Evolutionary conservation across 305 asterid genomes (phyloP).

Genomic region (Andrographis paniculata): DNA sequence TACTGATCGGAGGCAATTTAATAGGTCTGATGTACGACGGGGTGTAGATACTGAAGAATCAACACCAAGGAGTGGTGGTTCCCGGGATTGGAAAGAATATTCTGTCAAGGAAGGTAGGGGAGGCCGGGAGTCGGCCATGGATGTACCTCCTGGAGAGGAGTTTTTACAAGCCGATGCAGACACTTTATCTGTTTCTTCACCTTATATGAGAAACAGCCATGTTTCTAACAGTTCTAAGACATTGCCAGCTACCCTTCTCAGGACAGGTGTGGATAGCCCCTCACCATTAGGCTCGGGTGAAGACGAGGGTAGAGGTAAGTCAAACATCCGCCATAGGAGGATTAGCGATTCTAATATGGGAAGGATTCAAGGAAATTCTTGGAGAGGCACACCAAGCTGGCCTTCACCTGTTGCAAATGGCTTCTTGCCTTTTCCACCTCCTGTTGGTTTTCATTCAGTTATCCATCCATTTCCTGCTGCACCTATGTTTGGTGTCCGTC

Average conservation of each 20-base stretch:
- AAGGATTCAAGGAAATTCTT: constrained; percentile 69
- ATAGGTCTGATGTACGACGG: constrained; percentile 55
- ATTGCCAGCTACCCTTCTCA: constrained; percentile 49
- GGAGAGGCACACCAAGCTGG: constrained; percentile 93
- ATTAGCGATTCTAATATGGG: constrained; percentile 61
- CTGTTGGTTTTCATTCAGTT: constrained; percentile 62
- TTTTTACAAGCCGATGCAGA: constrained; percentile 54
- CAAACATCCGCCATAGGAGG: constrained; percentile 65
- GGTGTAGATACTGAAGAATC: constrained; percentile 58
- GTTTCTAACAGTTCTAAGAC: constrained; percentile 53
- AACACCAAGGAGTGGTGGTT: constrained; percentile 59
- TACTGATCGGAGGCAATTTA: constrained; percentile 49
- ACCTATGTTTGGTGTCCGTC: constrained; percentile 67
- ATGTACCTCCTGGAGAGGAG: constrained; percentile 59
- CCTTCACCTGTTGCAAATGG: constrained; percentile 83
- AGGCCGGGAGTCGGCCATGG: constrained; percentile 39
- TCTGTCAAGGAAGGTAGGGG: constrained; percentile 60
- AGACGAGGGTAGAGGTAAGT: constrained; percentile 65
- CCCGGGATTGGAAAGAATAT: constrained; percentile 58
- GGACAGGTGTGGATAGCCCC: constrained; percentile 64
- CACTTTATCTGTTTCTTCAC: constrained; percentile 60
- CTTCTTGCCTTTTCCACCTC: constrained; percentile 83
- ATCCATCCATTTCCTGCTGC: constrained; percentile 85
- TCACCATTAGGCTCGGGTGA: constrained; percentile 46
- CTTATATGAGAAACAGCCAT: constrained; percentile 57